These are phyloP conservation scores for Metarhizium anisopliae DNA, from an alignment of 2,329 filamentous ascomycete species.

Conservation along the genomic window DNA sequence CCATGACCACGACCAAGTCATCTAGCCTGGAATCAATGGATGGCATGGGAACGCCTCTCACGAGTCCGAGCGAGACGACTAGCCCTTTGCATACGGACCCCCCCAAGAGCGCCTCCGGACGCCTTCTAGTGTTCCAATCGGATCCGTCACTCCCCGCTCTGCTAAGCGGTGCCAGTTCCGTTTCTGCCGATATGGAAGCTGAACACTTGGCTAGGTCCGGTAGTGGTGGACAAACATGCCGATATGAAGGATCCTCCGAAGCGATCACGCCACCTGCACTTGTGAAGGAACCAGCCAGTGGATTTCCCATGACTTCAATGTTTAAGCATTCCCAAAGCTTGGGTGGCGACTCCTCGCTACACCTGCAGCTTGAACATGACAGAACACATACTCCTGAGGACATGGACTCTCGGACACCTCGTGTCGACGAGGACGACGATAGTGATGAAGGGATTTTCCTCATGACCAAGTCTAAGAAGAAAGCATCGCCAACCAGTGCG, in stretches of 20 bases:
- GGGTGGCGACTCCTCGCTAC: slow-evolving; percentile 21
- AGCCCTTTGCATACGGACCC: slow-evolving; percentile 37
- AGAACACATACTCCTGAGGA: slow-evolving; percentile 5
- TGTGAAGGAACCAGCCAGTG: slow-evolving; percentile 34
- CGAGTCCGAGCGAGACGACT: slow-evolving; percentile 43
- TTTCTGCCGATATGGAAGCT: slow-evolving; percentile 53
- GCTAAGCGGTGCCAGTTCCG: slow-evolving; percentile 54
- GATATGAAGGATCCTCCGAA: slow-evolving; percentile 38
- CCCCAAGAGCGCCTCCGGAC: slow-evolving; percentile 33
- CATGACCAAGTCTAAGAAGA: slow-evolving; percentile 45
- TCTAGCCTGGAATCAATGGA: slow-evolving; percentile 44
- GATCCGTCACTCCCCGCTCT: slow-evolving; percentile 56
- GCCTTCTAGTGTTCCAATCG: slow-evolving; percentile 47
- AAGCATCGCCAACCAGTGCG: slow-evolving; percentile 16
- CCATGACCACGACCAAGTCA: slow-evolving; percentile 36
- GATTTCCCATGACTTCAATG: slow-evolving; percentile 37
- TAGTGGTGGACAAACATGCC: slow-evolving; percentile 35
- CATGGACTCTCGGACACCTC: background rate
- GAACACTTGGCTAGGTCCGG: slow-evolving; percentile 31
- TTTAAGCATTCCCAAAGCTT: slow-evolving; percentile 23
- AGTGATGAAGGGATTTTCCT: slow-evolving; percentile 46
- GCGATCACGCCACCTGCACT: slow-evolving; percentile 45
- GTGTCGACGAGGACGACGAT: slow-evolving; percentile 34
- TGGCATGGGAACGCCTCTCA: slow-evolving; percentile 39
- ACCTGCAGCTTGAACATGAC: slow-evolving; percentile 17